Percentiles rank a stretch among this genome's conserved stretches.
Conservation (phyloP, 768 basidiomycete species). For the Pulveroboletus sp. region DNA sequence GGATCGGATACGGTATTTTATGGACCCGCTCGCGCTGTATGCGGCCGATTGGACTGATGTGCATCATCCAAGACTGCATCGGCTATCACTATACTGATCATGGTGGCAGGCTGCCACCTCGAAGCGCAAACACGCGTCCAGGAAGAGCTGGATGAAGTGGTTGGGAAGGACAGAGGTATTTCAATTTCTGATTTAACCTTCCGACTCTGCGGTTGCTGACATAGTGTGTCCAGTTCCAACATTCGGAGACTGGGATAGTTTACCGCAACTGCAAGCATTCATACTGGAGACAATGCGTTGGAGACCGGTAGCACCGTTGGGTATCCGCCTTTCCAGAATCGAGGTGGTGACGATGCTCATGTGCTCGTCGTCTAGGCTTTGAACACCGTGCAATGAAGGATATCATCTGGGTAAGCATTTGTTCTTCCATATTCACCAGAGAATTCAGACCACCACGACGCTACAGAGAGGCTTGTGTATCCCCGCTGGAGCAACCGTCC, state of each 20-base stretch:
- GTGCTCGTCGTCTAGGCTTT: constrained; percentile 36
- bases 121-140: constrained; percentile 45
- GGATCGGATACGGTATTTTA: constrained; percentile 46
- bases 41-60: neutral
- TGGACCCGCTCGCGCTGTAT: neutral
- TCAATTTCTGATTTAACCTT: neutral
- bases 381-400: constrained; percentile 59
- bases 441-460: no score
- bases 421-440: neutral
- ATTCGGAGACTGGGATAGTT: no score
- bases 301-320: no score
- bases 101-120: constrained; percentile 48
- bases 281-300: no score
- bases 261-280: no score
- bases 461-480: no score
- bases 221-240: no score
- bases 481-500: no score
- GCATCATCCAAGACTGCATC: constrained; percentile 37
- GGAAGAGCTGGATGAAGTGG: constrained; percentile 46
- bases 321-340: constrained; percentile 1
- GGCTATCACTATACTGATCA: constrained; percentile 44
- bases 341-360: neutral
- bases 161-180: constrained; percentile 35
- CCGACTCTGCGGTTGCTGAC: neutral
- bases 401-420: constrained; percentile 50